Conservation (phyloP, 768 basidiomycete species). For the Russula vinacea region DNA sequence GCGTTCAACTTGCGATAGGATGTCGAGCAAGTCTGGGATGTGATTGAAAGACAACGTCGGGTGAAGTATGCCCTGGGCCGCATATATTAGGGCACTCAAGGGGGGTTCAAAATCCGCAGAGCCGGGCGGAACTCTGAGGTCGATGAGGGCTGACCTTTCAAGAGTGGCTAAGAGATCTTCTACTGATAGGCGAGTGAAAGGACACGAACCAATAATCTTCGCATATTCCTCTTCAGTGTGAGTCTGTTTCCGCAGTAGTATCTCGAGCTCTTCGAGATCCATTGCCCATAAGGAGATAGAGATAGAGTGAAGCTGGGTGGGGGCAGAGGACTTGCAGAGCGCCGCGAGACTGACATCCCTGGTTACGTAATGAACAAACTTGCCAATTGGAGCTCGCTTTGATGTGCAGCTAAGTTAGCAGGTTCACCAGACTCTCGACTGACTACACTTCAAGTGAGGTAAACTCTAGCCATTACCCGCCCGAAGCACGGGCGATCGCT, state of each 20-base stretch:
- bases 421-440: too few species aligned
- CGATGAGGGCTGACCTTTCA: slow-evolving; percentile 21
- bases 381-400: too few species aligned
- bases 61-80: slow-evolving; percentile 17
- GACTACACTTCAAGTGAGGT: too few species aligned
- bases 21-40: slow-evolving; percentile 24
- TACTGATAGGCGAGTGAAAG: not conserved
- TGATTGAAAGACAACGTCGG: slow-evolving; percentile 21
- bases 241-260: slow-evolving; percentile 14
- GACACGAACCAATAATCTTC: slow-evolving; percentile 18
- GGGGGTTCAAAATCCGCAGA: slow-evolving; percentile 9
- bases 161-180: slow-evolving; percentile 12
- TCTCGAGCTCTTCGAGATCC: slow-evolving; percentile 15
- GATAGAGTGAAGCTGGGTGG: not conserved
- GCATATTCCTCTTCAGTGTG: slow-evolving; percentile 19
- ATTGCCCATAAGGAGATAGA: slow-evolving; percentile 10
- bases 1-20: slow-evolving; percentile 27
- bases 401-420: too few species aligned
- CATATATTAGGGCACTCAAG: slow-evolving; percentile 11
- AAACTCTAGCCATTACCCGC: too few species aligned
- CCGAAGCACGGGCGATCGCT: too few species aligned
- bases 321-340: not conserved
- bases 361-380: too few species aligned
- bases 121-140: slow-evolving; percentile 6
- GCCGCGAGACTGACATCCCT: too few species aligned